Conservation (phyloP, 768 basidiomycete genomes). For the Suillus subaureus region DNA sequence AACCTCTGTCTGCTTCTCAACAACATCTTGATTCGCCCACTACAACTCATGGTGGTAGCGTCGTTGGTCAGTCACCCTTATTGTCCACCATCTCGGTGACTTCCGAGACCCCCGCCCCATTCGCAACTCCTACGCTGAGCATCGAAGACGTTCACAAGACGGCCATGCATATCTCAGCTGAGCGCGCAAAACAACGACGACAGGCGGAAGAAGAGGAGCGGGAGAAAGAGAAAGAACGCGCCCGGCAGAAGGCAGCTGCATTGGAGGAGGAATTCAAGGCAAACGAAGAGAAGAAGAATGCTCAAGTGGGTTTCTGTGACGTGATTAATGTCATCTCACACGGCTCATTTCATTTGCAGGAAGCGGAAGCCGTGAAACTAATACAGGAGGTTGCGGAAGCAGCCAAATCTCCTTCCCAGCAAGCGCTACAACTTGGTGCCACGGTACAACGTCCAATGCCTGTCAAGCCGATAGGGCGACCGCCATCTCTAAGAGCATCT, state of each 20-base stretch:
- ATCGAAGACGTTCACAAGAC: slow-evolving; percentile 72
- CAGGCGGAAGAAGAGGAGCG: slow-evolving; percentile 85
- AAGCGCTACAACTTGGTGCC: slow-evolving; percentile 9
- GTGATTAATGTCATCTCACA: slow-evolving; percentile 17
- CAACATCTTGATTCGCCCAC: slow-evolving; percentile 20
- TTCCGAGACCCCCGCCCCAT: slow-evolving; percentile 35
- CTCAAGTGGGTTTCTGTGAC: slow-evolving; percentile 20
- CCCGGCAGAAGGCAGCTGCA: slow-evolving; percentile 76
- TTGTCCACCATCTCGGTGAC: slow-evolving; percentile 44
- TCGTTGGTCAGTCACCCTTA: slow-evolving; percentile 46
- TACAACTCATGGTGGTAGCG: slow-evolving; percentile 14
- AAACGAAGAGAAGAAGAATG: slow-evolving; percentile 15
- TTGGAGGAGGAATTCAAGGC: slow-evolving; percentile 68
- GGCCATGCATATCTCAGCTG: slow-evolving; percentile 83
- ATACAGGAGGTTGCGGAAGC: slow-evolving; percentile 54
- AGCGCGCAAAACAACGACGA: slow-evolving; percentile 76
- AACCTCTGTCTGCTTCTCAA: slow-evolving; percentile 33
- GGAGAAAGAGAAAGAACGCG: slow-evolving; percentile 78
- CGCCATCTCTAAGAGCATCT: slow-evolving; percentile 37
- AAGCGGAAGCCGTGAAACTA: slow-evolving; percentile 42
- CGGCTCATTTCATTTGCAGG: slow-evolving; percentile 26
- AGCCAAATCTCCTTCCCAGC: slow-evolving; percentile 30
- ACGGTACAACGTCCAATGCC: slow-evolving; percentile 11
- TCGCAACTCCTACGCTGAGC: slow-evolving; percentile 38
- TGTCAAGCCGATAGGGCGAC: slow-evolving; percentile 28